Base-by-base conservation (phyloP, 1,284 basidiomycete species). In the Cryptococcus maquisensis region DNA sequence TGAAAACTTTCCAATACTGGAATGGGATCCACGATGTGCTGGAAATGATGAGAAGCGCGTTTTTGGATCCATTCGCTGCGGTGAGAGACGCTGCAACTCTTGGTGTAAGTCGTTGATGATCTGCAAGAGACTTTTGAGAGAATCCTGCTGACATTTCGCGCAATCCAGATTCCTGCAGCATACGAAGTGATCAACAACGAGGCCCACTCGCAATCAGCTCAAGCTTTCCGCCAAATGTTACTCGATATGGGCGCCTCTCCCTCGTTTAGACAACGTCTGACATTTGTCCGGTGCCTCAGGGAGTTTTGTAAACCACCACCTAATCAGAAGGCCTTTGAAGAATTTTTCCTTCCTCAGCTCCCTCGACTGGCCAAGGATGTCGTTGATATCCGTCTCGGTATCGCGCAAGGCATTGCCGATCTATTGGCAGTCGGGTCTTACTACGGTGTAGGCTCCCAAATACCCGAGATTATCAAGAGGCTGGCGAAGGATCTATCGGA, bases 311-410 rank as follows among this genome's bases (percentile, higher is more conserved):
- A 78, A 37, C 75, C 80, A 15, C 68, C 79, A 24, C 70, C 66
- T 21, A 75, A 67, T 64, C 68, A 65, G 55, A 67, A 62, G 18
- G 72, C 78, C 36, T 77, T 83, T 55, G 84, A 86, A 67, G 80
- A 83, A 53, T 75, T 80, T 43, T 82, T 87, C 59, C 82, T 90
- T 72, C 74, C 79, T 46, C 75, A 80, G 15, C 74, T 96, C 12
- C 75, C 79, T 32, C 68, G 72, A 46, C 80, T 96, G 46, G 82
- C 83, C 15, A 67, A 78, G 37, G 90, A 95, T 68, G 71, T 97
- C 23, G 79, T 90, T 47, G 92, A 93, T 64, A 91, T 98, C 45
- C 83, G 92, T 41, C 90, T 97, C 55, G 86, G 84, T 7, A 81
- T 94, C 1, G 86, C 92, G 13, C 82, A 71, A 42, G 64, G 64